A percentile compares a stretch with the other conserved stretches of the same genome.
These are phyloP conservation scores for Barnettozyma populi DNA, from an alignment of 805 yeast genomes.

Conservation along the genomic window DNA sequence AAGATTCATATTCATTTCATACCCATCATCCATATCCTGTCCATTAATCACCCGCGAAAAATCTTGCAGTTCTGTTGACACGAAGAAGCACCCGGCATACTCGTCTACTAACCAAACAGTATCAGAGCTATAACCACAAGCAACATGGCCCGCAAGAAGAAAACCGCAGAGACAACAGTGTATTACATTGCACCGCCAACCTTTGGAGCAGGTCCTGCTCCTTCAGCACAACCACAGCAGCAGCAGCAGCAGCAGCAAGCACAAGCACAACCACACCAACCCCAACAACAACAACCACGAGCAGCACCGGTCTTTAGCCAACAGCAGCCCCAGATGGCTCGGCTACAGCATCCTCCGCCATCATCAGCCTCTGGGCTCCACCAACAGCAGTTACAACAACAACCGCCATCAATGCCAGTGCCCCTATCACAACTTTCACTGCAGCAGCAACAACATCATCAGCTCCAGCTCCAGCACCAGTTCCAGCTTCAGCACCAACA, in stretches of 20 bases:
- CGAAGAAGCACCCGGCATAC: no score
- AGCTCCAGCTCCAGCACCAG: background rate
- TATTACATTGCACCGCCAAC: slow-evolving; percentile 6
- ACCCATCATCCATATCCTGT: no score
- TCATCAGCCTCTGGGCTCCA: background rate
- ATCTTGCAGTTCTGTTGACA: background rate
- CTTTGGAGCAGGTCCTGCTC: background rate
- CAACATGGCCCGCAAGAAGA: slow-evolving; percentile 8
- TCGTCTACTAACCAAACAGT: no score
- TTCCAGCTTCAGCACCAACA: background rate
- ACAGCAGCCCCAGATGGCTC: background rate
- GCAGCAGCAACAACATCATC: background rate
- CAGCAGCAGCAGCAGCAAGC: background rate
- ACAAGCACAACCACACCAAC: background rate
- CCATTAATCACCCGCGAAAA: background rate
- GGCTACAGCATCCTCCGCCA: background rate
- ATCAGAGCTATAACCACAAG: no score
- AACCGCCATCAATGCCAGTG: slow-evolving; percentile 1
- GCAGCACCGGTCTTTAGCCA: background rate
- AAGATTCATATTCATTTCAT: no score
- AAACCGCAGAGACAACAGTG: slow-evolving; percentile 5
- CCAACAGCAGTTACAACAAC: slow-evolving; percentile 1
- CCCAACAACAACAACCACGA: background rate
- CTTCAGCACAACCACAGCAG: background rate
- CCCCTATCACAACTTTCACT: no score